A percentile compares a stretch with the other conserved stretches of the same genome.
phyloP scores from a whole-genome alignment of 805 yeast genomes.

The Komagataella kurtzmanii region DNA sequence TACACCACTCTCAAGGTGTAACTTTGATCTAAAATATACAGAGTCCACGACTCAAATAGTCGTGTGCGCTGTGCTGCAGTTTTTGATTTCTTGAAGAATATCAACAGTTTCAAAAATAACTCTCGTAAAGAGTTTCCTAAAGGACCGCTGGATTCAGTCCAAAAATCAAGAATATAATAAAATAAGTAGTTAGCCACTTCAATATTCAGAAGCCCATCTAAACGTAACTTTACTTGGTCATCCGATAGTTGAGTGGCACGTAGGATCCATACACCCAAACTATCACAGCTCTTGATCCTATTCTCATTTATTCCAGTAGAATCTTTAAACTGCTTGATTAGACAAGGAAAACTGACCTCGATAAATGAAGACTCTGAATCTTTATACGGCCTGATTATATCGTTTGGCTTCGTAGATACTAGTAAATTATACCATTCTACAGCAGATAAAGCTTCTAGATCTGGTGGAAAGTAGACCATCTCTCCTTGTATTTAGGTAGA shows the following conservation, averaged over 20 bases:
- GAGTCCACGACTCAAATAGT: constrained; percentile 31
- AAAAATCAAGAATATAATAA: constrained; percentile 47
- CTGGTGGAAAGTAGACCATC: background rate
- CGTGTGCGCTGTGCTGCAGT: constrained; percentile 6
- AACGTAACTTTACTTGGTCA: background rate
- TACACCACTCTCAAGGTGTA: constrained; percentile 46
- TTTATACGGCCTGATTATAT: background rate
- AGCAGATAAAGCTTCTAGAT: background rate
- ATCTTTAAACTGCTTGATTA: constrained; percentile 17
- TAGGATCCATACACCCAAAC: constrained; percentile 51
- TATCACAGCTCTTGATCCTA: constrained; percentile 38
- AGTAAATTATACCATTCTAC: background rate
- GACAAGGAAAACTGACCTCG: constrained; percentile 10
- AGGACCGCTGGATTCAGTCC: constrained; percentile 62
- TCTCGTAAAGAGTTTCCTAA: constrained; percentile 56
- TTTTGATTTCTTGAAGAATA: constrained; percentile 19
- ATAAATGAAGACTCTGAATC: background rate
- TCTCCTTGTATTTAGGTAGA: background rate
- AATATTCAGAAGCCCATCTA: background rate
- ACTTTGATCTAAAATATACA: constrained; percentile 26
- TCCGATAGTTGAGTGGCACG: constrained; percentile 30
- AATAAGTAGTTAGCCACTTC: constrained; percentile 20
- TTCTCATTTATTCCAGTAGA: constrained; percentile 21
- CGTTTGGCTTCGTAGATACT: background rate
- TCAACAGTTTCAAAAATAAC: constrained; percentile 39